Conservation (phyloP, 208 protist species). For the Blastocrithidia nonstop region DNA sequence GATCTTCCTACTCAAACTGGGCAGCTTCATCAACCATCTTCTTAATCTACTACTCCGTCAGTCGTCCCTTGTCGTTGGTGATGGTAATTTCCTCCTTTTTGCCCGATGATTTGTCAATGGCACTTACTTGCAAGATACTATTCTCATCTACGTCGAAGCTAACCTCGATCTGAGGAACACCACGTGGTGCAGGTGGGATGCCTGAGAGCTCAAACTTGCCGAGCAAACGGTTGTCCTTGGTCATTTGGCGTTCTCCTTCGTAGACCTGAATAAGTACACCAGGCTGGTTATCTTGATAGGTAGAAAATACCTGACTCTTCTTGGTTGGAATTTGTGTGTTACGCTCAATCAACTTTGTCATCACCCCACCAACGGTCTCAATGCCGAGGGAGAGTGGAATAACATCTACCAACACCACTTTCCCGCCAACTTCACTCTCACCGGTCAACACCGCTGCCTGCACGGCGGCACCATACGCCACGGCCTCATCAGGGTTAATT, state of each 20-base stretch:
- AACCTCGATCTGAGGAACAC: slow-evolving; percentile 94
- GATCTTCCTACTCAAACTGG: slow-evolving; percentile 86
- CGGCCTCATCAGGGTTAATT: slow-evolving; percentile 90
- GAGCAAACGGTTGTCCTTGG: slow-evolving; percentile 84
- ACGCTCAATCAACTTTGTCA: slow-evolving; percentile 84
- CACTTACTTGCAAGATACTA: slow-evolving; percentile 94
- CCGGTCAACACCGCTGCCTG: slow-evolving; percentile 91
- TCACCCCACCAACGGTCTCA: slow-evolving; percentile 87
- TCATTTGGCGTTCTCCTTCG: slow-evolving; percentile 89
- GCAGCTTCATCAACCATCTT: slow-evolving; percentile 89
- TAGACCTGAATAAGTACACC: slow-evolving; percentile 89
- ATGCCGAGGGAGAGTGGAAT: slow-evolving; percentile 92
- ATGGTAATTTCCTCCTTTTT: slow-evolving; percentile 95
- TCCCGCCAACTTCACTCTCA: slow-evolving; percentile 43
- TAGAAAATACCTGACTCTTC: slow-evolving; percentile 83
- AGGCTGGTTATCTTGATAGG: slow-evolving; percentile 72
- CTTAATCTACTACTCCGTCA: slow-evolving; percentile 90
- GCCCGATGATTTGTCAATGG: slow-evolving; percentile 91
- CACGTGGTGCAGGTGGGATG: slow-evolving; percentile 93
- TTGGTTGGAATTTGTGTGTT: slow-evolving; percentile 71
- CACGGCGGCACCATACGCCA: slow-evolving; percentile 91
- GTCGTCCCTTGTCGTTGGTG: slow-evolving; percentile 94
- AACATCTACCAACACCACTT: slow-evolving; percentile 69
- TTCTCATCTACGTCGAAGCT: slow-evolving; percentile 96
- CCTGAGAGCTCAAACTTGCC: slow-evolving; percentile 89